A percentile compares a stretch with the other conserved stretches of the same genome.
phyloP scores from a whole-genome alignment of 495 filamentous ascomycete species.

The Evernia prunastri region DNA sequence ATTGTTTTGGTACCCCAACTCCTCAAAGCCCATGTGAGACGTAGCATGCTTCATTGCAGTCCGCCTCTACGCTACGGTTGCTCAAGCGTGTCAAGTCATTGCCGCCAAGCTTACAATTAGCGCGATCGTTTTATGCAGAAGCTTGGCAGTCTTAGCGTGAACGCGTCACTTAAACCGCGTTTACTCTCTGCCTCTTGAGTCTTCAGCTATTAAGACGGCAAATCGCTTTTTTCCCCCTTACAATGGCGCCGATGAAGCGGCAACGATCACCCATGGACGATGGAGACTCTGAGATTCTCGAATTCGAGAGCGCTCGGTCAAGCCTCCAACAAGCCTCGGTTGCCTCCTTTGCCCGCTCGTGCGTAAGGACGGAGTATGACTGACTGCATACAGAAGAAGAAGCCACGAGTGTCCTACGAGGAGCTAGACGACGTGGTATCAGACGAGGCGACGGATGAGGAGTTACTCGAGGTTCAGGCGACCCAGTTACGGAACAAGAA shows the following conservation, averaged over 20 bases:
- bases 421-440: slow-evolving; percentile 24
- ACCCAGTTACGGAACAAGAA: slow-evolving; percentile 57
- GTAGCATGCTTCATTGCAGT: slow-evolving; percentile 9
- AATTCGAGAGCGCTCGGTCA: slow-evolving; percentile 41
- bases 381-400: slow-evolving; percentile 27
- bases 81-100: no score
- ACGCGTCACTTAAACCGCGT: background rate
- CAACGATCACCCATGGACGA: slow-evolving; percentile 37
- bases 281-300: slow-evolving; percentile 44
- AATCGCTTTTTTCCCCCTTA: background rate
- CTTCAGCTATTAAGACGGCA: background rate
- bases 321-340: slow-evolving; percentile 42
- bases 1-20: background rate
- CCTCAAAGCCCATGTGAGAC: background rate
- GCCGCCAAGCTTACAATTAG: no score
- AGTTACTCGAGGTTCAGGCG: slow-evolving; percentile 56
- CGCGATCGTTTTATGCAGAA: no score
- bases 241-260: slow-evolving; percentile 45
- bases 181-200: background rate
- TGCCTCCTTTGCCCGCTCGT: slow-evolving; percentile 24
- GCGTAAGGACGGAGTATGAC: slow-evolving; percentile 16
- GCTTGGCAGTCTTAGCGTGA: background rate
- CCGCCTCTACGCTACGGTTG: no score
- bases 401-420: slow-evolving; percentile 24
- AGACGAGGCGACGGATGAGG: slow-evolving; percentile 36